Percentiles rank a stretch among this genome's conserved stretches.
These are phyloP conservation scores for Clonostachys rosea DNA, from an alignment of 2,329 filamentous ascomycete species.

Conservation along the genomic window DNA sequence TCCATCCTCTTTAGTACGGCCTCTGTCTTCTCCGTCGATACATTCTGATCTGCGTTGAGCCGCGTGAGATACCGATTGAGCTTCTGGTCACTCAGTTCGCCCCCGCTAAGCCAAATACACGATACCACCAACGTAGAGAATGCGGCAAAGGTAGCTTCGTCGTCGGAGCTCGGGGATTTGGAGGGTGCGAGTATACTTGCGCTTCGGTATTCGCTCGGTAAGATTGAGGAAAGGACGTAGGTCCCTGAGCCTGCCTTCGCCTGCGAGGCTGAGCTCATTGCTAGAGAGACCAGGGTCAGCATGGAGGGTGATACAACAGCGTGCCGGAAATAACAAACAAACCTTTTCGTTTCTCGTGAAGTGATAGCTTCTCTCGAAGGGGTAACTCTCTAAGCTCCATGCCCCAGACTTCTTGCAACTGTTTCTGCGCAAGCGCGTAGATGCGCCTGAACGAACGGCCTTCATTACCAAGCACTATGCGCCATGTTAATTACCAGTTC, in stretches of 20 bases:
- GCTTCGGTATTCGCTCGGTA: slow-evolving; percentile 65
- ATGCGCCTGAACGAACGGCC: slow-evolving; percentile 69
- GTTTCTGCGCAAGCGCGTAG: slow-evolving; percentile 71
- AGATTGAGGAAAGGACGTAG: slow-evolving; percentile 72
- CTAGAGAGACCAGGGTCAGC: slow-evolving; percentile 14
- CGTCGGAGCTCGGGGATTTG: slow-evolving; percentile 55
- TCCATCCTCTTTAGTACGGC: slow-evolving; percentile 69
- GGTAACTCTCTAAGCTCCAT: slow-evolving; percentile 90
- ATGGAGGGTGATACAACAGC: not conserved
- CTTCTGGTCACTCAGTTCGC: slow-evolving; percentile 71
- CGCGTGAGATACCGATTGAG: slow-evolving; percentile 71
- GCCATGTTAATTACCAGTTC: not conserved
- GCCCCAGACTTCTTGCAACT: slow-evolving; percentile 72
- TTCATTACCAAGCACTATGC: slow-evolving; percentile 66
- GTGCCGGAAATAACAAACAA: slow-evolving; percentile 10
- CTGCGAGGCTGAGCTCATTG: slow-evolving; percentile 39
- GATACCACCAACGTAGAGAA: slow-evolving; percentile 79
- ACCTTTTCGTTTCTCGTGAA: slow-evolving; percentile 75
- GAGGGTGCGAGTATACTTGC: slow-evolving; percentile 65
- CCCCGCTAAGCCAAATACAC: slow-evolving; percentile 70
- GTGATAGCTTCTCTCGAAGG: slow-evolving; percentile 71
- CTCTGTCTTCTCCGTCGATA: slow-evolving; percentile 73
- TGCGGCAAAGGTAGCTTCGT: slow-evolving; percentile 76
- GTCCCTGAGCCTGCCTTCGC: slow-evolving; percentile 57
- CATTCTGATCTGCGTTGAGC: slow-evolving; percentile 70